Conservation (phyloP, 2,329 filamentous ascomycete genomes). For the Ceratocystis diversiconidia region DNA sequence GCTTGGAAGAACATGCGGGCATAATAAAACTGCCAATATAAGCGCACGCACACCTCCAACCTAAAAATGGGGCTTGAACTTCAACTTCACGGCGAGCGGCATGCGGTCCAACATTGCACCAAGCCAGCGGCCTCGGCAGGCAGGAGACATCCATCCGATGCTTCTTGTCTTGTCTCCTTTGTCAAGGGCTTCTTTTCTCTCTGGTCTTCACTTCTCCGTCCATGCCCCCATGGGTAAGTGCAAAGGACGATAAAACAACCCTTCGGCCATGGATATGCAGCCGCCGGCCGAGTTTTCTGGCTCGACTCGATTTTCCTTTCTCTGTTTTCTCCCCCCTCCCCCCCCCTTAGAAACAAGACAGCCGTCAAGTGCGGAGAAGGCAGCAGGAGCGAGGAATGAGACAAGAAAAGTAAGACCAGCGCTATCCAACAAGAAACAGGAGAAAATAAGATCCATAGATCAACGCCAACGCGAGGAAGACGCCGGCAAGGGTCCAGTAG, state of each 20-base stretch:
- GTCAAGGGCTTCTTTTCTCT: not conserved
- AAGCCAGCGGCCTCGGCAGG: not conserved
- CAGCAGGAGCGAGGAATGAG: not conserved
- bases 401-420: not conserved
- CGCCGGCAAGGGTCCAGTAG: not conserved
- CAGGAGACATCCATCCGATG: not conserved
- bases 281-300: not conserved
- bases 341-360: not conserved
- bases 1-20: too few species aligned
- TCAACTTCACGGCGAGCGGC: not conserved
- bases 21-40: too few species aligned
- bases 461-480: not conserved
- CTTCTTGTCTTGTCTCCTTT: not conserved
- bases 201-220: not conserved
- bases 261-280: not conserved
- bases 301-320: not conserved
- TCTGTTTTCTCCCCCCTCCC: not conserved
- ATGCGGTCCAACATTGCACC: not conserved
- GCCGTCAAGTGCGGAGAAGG: slow-evolving; percentile 2
- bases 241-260: not conserved
- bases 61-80: too few species aligned
- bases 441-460: not conserved
- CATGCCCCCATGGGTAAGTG: not conserved
- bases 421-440: not conserved
- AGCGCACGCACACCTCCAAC: too few species aligned